Base-by-base conservation (phyloP, 1,284 basidiomycete species). In the Peniophora sp. region DNA sequence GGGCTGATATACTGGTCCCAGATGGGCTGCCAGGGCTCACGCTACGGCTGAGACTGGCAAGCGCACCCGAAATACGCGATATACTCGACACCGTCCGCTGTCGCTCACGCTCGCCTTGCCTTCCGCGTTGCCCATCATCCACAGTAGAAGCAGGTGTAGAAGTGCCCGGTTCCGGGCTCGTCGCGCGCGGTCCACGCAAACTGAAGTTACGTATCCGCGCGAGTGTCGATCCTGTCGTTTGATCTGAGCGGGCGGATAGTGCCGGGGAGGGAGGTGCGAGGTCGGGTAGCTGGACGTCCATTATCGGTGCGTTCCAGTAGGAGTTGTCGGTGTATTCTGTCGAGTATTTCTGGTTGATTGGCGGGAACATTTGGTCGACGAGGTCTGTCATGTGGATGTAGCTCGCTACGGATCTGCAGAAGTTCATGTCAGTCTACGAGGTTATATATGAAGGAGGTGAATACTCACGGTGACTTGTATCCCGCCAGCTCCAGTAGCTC, bases 341-440 rank as follows among this genome's bases (percentile, higher is more conserved):
- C 36, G 84, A 81, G 74, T 86, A 87, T 63, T 90, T 91, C 50
- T 85, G 83, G 61, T 92, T 81, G 53, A 98, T 92, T 0, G 96
- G 93, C 23, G 97, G 97, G 74, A 99, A 99, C 86, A 97, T 96
- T 66, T 97, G 95, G 70, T 99, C 95, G 27, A 99, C 97, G 14
- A 99, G 79, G 66, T 99, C 96, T 16, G 96, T 97, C 93, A 96
- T 97, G 65, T 93, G 87, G 56, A 94, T 95, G 66, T 95, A 94
- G 47, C 88, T 58, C 87, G 53, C 41, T 24, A 59, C 55, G 23
- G 50, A 54, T 45, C 53, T 51, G 38, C 12, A 8, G 12, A 2
- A 55, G 57, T 57, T 48, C 61, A 60, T 50, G 63, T 58, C 45
- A 61, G 60, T 14, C 23, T 14, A 49, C 27, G 16, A 45, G 23